Evolutionary conservation across 352 stramenopile species (phyloP), one percentile per base, ranked within the genome.

Genomic region (Globisporangium abappressorium): DNA sequence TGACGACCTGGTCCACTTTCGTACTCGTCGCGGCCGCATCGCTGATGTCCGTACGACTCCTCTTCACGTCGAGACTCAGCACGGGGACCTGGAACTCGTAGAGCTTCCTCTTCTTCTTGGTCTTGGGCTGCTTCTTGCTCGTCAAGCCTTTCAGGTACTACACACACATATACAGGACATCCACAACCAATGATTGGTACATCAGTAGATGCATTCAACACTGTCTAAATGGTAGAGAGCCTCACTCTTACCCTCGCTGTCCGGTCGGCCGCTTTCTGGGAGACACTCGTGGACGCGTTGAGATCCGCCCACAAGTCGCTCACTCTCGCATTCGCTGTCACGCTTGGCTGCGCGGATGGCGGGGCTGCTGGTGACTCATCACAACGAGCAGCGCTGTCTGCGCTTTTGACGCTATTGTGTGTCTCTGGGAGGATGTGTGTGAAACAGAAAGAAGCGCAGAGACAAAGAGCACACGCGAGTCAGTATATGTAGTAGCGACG

Each of bases 71-170:
- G 12, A 93, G 68, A 64, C 88, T 90, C 6, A 95, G 63, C 51
- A 94, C 73, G 5, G 86, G 85, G 18, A 89, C 78, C 28, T 81
- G 70, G 38, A 95, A 95, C 58, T 94, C 86, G 30, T 66, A 72
- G 33, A 94, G 54, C 54, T 90, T 93, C 28, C 79, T 74, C 64
- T 92, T 93, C 46, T 84, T 86, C 26, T 74, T 76, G 28, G 71
- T 75, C 58, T 78, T 81, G 8, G 69, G 63, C n/a, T 62, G 70
- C 56, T 83, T 90, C 2, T 77, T 75, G 56, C 81, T 88, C 47
- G 71, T 84, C n/a, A 93, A 55, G 11, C 73, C 61, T 22, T 74
- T 70, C 49, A 95, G 30, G 33, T 91, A 71, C 80, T 90, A 65
- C 53, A 34, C 33, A 22, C 28, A 60, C 43, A 57, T 20, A 58